phyloP scores from a whole-genome alignment of 371 early-diverging fungal genomes.

The Mucor lusitanicus region DNA sequence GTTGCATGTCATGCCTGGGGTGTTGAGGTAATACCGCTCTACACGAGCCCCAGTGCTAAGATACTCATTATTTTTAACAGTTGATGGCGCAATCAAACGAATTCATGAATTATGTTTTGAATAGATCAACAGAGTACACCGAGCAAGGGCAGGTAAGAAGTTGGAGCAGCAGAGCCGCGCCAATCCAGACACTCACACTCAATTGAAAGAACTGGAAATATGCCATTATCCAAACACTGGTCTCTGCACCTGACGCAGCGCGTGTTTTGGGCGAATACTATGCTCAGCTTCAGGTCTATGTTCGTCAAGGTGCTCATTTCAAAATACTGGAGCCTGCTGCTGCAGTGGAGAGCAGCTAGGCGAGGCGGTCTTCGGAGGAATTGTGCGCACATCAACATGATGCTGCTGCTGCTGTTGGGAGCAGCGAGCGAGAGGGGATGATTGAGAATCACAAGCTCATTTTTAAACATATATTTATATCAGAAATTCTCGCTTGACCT shows the following conservation, averaged over 20 bases:
- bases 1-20: conserved; percentile 49
- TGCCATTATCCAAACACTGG: conserved; percentile 39
- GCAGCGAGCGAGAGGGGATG: not conserved
- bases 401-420: not conserved
- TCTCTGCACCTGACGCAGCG: conserved; percentile 23
- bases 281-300: conserved; percentile 30
- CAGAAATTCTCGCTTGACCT: not conserved
- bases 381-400: conserved; percentile 1
- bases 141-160: conserved; percentile 41
- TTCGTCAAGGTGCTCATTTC: conserved; percentile 48
- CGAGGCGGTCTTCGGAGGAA: conserved; percentile 8
- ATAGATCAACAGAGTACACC: conserved; percentile 43
- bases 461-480: conserved; percentile 12
- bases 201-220: conserved; percentile 45
- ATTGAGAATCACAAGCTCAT: conserved; percentile 8
- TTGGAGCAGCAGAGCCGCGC: no score
- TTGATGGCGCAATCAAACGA: conserved; percentile 35
- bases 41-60: not conserved
- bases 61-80: conserved; percentile 13
- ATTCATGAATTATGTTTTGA: conserved; percentile 48
- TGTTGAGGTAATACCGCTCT: conserved; percentile 25
- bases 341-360: conserved; percentile 41
- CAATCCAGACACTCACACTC: not conserved
- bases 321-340: conserved; percentile 29
- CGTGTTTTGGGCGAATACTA: conserved; percentile 27